phyloP scores from a whole-genome alignment of 2,329 filamentous ascomycete genomes.

The Aspergillus sp. region DNA sequence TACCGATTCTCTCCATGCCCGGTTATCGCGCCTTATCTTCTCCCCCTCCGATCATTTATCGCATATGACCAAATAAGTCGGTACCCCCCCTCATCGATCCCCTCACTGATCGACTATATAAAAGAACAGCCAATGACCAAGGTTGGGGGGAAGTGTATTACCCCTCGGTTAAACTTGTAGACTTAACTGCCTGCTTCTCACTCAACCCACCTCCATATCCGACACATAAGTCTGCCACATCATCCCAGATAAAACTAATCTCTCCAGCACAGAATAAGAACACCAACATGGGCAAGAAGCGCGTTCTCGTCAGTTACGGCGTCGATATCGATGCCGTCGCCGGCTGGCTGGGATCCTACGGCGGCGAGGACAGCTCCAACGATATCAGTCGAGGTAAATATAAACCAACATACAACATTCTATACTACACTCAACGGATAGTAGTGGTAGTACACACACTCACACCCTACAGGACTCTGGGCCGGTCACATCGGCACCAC shows the following conservation, averaged over 20 bases:
- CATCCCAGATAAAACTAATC: too few species aligned
- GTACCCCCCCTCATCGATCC: not conserved
- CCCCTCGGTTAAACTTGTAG: not conserved
- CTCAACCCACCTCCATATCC: not conserved
- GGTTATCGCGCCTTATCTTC: not conserved
- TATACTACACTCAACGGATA: too few species aligned
- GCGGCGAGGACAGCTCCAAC: slow-evolving; percentile 69
- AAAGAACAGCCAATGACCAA: not conserved
- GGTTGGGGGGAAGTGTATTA: not conserved
- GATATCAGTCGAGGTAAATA: slow-evolving; percentile 69
- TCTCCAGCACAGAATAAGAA: too few species aligned
- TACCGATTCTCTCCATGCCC: too few species aligned
- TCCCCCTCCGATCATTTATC: not conserved
- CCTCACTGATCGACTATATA: not conserved
- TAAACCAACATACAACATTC: not conserved
- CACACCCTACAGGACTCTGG: slow-evolving; percentile 55
- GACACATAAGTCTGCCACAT: slow-evolving; percentile 3
- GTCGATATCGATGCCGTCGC: slow-evolving; percentile 77
- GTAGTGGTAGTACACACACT: not conserved
- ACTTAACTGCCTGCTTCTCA: not conserved
- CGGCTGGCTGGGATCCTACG: slow-evolving; percentile 74
- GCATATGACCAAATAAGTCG: not conserved
- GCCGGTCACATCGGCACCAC: slow-evolving; percentile 68
- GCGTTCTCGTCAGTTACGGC: slow-evolving; percentile 62
- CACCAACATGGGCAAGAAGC: slow-evolving; percentile 45